Percentiles rank a stretch among this genome's conserved stretches.
These are phyloP conservation scores for Cladophialophora bantiana DNA, from an alignment of 2,329 filamentous ascomycete species.

Conservation along the genomic window DNA sequence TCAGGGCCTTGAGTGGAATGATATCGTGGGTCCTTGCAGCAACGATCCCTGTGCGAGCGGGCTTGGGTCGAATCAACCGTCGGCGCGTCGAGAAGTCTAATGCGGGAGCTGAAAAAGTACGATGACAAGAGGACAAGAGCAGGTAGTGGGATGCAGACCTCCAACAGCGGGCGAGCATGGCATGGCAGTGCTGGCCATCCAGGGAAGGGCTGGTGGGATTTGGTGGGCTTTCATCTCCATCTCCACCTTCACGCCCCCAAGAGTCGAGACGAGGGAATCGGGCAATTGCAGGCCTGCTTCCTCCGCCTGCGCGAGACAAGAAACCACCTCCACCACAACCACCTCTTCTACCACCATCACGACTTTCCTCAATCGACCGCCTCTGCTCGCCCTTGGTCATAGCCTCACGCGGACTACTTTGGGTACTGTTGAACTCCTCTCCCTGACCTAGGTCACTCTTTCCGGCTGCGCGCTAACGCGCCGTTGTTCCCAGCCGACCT, in stretches of 20 bases:
- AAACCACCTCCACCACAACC: conserved; percentile 15
- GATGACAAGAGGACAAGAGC: no score
- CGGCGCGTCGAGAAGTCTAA: conserved; percentile 18
- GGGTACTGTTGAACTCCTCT: background rate
- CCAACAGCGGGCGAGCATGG: background rate
- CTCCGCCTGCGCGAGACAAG: conserved; percentile 11
- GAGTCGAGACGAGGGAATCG: no score
- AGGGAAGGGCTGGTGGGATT: background rate
- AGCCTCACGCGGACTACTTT: background rate
- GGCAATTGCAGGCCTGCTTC: background rate
- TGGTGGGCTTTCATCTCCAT: conserved; percentile 5
- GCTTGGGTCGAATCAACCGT: conserved; percentile 14
- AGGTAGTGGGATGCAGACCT: background rate
- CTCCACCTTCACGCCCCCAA: background rate
- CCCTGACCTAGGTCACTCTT: background rate
- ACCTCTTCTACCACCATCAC: conserved; percentile 8
- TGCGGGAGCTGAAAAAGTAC: conserved; percentile 15
- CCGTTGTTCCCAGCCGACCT: conserved; percentile 6
- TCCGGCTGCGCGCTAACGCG: conserved; percentile 4
- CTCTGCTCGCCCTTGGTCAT: conserved; percentile 5
- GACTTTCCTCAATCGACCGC: background rate
- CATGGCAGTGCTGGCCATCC: background rate
- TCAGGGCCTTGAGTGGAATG: conserved; percentile 16
- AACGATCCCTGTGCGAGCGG: background rate
- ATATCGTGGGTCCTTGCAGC: conserved; percentile 19